These are phyloP conservation scores for Datura wrightii DNA, from an alignment of 257 asterid species.

Conservation along the genomic window DNA sequence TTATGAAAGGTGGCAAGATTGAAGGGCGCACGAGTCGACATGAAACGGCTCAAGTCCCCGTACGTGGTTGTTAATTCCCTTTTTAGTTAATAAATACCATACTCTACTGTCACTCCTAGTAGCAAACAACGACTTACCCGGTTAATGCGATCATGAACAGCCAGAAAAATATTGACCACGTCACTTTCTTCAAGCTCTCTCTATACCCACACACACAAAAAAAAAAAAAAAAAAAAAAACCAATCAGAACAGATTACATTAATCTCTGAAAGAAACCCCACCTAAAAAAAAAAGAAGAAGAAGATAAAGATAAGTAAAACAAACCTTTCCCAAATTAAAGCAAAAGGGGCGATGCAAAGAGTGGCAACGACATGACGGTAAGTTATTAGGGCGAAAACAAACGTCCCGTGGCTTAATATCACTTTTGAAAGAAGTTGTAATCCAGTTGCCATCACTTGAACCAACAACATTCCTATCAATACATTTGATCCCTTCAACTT, in stretches of 20 bases:
- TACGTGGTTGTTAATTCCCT: not conserved
- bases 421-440: constrained; percentile 67
- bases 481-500: constrained; percentile 38
- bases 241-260: not conserved
- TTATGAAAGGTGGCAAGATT: not conserved
- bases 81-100: not conserved
- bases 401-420: constrained; percentile 52
- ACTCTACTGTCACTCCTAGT: not conserved
- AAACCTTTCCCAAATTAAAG: constrained; percentile 60
- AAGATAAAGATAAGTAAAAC: not conserved
- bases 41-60: constrained; percentile 24
- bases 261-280: not conserved
- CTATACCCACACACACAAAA: constrained; percentile 42
- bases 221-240: not conserved
- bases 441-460: constrained; percentile 59
- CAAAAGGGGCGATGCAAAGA: constrained; percentile 55
- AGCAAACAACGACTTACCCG: constrained; percentile 52
- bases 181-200: constrained; percentile 44
- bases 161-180: constrained; percentile 47
- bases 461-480: constrained; percentile 53
- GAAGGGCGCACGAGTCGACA: not conserved
- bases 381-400: constrained; percentile 55
- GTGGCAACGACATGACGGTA: constrained; percentile 66
- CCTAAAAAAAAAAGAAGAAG: not conserved
- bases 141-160: constrained; percentile 58